Evolutionary conservation across 2,329 filamentous ascomycete species (phyloP), one percentile per base, ranked within the genome.

Genomic region (Lizonia empirigonia): DNA sequence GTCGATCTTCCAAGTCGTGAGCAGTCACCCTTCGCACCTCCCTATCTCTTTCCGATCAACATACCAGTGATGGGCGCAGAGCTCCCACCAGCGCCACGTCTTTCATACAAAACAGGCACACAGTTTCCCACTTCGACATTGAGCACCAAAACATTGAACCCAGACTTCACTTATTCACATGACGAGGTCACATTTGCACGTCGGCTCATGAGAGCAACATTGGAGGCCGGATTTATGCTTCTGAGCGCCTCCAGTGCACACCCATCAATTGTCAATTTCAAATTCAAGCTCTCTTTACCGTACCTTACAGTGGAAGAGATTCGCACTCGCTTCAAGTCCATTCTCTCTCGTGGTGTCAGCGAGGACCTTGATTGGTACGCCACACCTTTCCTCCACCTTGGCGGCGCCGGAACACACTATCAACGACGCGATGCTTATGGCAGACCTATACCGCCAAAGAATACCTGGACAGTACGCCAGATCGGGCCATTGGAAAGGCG

Each of bases 211-310:
- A 83, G 90, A 33, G 78, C 78, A 44, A 79, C 84, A 2, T 60
- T 86, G 1, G 89, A 95, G 70, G 73, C 78, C 20, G 88, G 80
- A 0, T 82, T 85, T 49, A 73, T 77, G 2, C 72, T 92, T 1
- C 77, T 89, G 2, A 79, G 82, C 38, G 77, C 81, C 0, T 50
- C 65, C 22, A 41, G 64, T 55, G 41, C 63, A 22, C 59, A 55
- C 6, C 70, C 63, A 5, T 55, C 61, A 23, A 59, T 60, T 1
- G 59, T 73, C 30, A 63, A 71, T n/a, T 78, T 80, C 26, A 79
- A 85, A 1, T 92, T 91, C 68, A 86, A 84, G 27, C 87, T 91
- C 49, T 85, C 84, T n/a, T 74, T 88, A 15, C 79, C 85, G 20
- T 86, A 86, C 54, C 80, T 69, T 18, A 72, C 70, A 19, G 60